phyloP scores from a whole-genome alignment of 371 early-diverging fungal genomes.

The Choanephora cucurbitarum region DNA sequence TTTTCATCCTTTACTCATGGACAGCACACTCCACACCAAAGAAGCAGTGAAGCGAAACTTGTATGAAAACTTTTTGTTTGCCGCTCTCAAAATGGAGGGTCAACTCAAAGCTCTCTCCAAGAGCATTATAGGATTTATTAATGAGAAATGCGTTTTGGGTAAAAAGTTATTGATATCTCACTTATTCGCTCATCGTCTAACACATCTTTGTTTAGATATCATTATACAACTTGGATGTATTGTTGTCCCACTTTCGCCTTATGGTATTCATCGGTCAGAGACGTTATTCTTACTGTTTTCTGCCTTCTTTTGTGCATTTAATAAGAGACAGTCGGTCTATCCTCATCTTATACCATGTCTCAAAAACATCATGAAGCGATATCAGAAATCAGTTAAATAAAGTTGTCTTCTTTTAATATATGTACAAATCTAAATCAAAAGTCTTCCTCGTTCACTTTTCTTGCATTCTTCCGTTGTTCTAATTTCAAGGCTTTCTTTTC shows the following conservation, averaged over 20 bases:
- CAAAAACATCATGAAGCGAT: neutral
- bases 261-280: neutral
- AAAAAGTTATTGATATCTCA: too few relatives aligned
- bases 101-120: neutral
- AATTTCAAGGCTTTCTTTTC: conserved; percentile 57
- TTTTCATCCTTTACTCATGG: conserved; percentile 57
- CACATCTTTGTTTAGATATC: conserved; percentile 8
- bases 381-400: neutral
- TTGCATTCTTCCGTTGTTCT: conserved; percentile 46
- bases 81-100: conserved; percentile 57
- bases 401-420: too few relatives aligned
- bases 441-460: conserved; percentile 17
- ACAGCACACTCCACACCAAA: conserved; percentile 58
- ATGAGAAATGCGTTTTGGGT: conserved; percentile 14
- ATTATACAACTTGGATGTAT: conserved; percentile 5
- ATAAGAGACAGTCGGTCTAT: neutral
- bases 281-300: neutral
- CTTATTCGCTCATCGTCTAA: too few relatives aligned
- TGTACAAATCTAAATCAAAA: conserved; percentile 2
- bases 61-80: conserved; percentile 65
- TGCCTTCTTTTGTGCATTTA: neutral
- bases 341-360: neutral
- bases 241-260: conserved; percentile 5
- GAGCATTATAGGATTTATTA: conserved; percentile 5
- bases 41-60: conserved; percentile 63